Evolutionary conservation across 202 grass and related monocot genomes (phyloP).

Genomic region (Musa balbisiana): DNA sequence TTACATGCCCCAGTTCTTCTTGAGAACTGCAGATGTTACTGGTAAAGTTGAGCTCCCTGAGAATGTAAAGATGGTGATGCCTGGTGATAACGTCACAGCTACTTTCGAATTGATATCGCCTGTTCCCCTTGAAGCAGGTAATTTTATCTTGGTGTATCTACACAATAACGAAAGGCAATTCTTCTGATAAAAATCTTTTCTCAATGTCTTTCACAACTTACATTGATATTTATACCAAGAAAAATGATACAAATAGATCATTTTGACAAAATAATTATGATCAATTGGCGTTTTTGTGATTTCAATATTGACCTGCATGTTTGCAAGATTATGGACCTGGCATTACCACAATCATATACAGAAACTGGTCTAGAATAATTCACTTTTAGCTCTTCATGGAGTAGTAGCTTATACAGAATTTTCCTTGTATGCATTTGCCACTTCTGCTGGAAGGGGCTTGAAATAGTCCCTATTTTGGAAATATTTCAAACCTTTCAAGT

Average conservation of each 20-base stretch:
- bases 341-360: too few relatives aligned
- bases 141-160: neutral
- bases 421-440: too few relatives aligned
- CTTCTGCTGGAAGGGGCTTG: too few relatives aligned
- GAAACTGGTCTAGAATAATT: too few relatives aligned
- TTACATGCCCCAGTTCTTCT: conserved; percentile 96
- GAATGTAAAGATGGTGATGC: conserved; percentile 78
- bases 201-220: neutral
- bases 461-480: too few relatives aligned
- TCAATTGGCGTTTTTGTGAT: too few relatives aligned
- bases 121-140: conserved; percentile 89
- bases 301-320: too few relatives aligned
- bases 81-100: conserved; percentile 86
- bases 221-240: too few relatives aligned
- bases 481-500: too few relatives aligned
- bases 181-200: neutral
- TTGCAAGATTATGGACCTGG: too few relatives aligned
- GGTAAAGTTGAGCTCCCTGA: conserved; percentile 67
- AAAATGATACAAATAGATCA: neutral
- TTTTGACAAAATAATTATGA: neutral
- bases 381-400: too few relatives aligned
- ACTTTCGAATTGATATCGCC: conserved; percentile 71
- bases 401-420: too few relatives aligned
- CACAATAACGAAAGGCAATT: neutral
- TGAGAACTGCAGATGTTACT: conserved; percentile 91